Evolutionary conservation across 129 eudicot species (phyloP), one percentile per base, ranked within the genome.

Genomic region (Centella asiatica): DNA sequence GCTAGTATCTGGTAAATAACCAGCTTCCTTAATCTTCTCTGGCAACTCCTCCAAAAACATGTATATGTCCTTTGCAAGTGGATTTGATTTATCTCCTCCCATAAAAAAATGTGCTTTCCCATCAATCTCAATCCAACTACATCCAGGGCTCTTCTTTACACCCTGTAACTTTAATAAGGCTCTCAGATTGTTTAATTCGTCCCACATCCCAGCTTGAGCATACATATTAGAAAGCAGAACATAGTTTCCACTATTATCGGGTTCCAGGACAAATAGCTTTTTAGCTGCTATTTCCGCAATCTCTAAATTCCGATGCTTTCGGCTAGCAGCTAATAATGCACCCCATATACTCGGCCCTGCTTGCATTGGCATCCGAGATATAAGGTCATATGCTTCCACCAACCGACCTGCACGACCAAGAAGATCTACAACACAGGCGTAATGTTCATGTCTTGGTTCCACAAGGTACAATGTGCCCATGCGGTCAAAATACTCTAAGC

Each of bases 141-240:
- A 73, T 18, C 95, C 97, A 23, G 76, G 78, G 75, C 63, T 76
- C 68, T 79, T 80, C 69, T 71, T 69, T 28, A 86, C 76, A n/a
- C 75, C 56, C 62, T 55, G 66, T n/a, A 49, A 74, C 59, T 76
- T 74, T 64, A 75, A 44, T 36, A 60, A 56, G 28, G 69, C 76
- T 68, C 95, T 76, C 57, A 89, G 23, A 52, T 67, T 25, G 19
- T 77, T 66, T 63, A 81, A 92, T 57, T 84, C 79, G 45, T 69
- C 80, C 95, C 97, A 90, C 89, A 86, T 81, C 55, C 83, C 85
- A 15, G 85, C 95, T 48, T 84, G 86, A 24, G 97, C 95, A 64
- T 90, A 86, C 93, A 90, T 86, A 70, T 90, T 90, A n/a, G 89
- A 83, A 55, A 90, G 81, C 42, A 90, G n/a, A 31, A 86, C 79